Conservation (phyloP, 163 green algal genomes). For the Chlorella variabilis region DNA sequence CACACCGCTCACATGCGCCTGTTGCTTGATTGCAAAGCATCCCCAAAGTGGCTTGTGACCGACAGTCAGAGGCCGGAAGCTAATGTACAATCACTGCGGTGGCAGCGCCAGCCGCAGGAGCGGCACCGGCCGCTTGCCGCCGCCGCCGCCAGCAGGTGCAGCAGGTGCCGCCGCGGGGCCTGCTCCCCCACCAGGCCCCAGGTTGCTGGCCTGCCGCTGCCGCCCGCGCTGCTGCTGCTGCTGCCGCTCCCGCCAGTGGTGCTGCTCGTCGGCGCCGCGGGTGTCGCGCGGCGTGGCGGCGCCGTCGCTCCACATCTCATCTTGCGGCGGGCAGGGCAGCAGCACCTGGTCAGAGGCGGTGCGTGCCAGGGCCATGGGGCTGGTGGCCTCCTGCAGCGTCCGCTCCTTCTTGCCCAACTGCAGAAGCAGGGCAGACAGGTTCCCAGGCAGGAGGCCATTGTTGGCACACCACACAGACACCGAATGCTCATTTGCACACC, state of each 20-base stretch:
- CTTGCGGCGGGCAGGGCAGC: not conserved
- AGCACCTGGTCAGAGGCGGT: slow-evolving; percentile 7
- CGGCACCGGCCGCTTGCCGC: not conserved
- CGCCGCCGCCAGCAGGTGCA: no score
- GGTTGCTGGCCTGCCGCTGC: slow-evolving; percentile 1
- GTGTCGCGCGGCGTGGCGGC: not conserved
- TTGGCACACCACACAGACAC: no score
- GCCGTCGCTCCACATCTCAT: slow-evolving; percentile 2
- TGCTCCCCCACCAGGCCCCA: not conserved
- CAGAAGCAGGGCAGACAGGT: no score
- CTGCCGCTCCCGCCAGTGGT: not conserved
- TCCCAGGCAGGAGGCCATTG: not conserved
- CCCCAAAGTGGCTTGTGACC: no score
- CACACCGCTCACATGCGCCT: no score
- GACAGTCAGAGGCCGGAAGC: no score
- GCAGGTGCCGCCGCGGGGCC: not conserved
- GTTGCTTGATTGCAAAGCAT: no score
- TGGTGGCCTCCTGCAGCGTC: slow-evolving; percentile 27
- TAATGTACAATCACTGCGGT: not conserved
- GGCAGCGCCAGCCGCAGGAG: not conserved
- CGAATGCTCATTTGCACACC: no score
- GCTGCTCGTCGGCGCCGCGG: not conserved
- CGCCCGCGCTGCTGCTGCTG: not conserved
- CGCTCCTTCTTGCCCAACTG: slow-evolving; percentile 40
- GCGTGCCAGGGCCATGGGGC: slow-evolving; percentile 1